These are phyloP conservation scores for Rauvolfia tetraphylla DNA, from an alignment of 257 asterid species.

Conservation along the genomic window DNA sequence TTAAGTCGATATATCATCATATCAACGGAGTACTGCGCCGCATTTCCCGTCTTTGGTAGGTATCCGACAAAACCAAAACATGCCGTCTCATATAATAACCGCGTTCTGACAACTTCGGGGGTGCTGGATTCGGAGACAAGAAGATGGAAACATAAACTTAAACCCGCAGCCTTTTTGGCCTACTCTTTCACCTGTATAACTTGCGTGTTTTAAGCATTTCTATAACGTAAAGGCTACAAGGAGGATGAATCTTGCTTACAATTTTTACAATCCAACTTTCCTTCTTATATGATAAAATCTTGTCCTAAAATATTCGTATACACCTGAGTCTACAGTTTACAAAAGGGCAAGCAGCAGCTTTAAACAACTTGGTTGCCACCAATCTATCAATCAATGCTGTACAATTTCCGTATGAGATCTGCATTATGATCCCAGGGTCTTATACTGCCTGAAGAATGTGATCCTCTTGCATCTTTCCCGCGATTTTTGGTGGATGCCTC, in stretches of 20 bases:
- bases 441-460: constrained; percentile 44
- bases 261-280: background rate
- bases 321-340: constrained; percentile 7
- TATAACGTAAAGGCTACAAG: background rate
- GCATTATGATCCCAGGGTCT: background rate
- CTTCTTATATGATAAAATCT: background rate
- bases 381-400: constrained; percentile 46
- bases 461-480: constrained; percentile 21
- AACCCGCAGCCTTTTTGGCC: background rate
- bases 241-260: background rate
- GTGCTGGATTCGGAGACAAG: no score
- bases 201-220: background rate
- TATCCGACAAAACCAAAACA: no score
- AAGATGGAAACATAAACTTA: background rate
- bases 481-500: constrained; percentile 42
- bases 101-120: no score
- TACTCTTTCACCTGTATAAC: background rate
- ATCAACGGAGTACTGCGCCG: no score
- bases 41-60: no score
- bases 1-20: no score
- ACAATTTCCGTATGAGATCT: constrained; percentile 21
- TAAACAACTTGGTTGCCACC: constrained; percentile 26
- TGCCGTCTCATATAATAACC: no score
- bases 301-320: background rate
- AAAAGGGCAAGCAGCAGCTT: constrained; percentile 35